Evolutionary conservation across 2,329 filamentous ascomycete species (phyloP).

Genomic region (Calonectria fujianensis): DNA sequence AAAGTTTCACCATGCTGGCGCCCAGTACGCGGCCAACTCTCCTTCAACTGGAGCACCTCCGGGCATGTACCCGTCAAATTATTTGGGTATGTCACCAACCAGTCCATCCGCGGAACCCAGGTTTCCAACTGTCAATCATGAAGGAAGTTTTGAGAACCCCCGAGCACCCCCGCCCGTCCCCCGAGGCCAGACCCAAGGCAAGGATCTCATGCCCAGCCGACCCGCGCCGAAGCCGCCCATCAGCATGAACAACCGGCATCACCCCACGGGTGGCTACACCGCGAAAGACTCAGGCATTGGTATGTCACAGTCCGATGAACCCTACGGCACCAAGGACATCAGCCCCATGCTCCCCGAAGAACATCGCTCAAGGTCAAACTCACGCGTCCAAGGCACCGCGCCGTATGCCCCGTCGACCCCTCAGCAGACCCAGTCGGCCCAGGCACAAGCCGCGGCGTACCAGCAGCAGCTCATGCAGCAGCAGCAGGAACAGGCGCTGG

Average conservation of each 20-base stretch:
- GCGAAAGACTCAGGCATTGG: slow-evolving; percentile 79
- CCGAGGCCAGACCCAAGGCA: slow-evolving; percentile 67
- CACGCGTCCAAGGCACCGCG: slow-evolving; percentile 73
- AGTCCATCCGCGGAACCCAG: slow-evolving; percentile 89
- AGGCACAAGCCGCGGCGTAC: slow-evolving; percentile 69
- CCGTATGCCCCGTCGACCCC: slow-evolving; percentile 70
- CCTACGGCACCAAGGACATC: slow-evolving; percentile 71
- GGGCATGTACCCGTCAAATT: slow-evolving; percentile 72
- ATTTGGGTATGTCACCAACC: slow-evolving; percentile 76
- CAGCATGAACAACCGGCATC: slow-evolving; percentile 74
- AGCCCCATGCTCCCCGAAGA: slow-evolving; percentile 79
- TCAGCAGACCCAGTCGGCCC: slow-evolving; percentile 54
- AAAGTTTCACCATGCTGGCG: slow-evolving; percentile 93
- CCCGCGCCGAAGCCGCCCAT: slow-evolving; percentile 92
- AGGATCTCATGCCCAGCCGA: slow-evolving; percentile 83
- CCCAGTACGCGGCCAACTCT: slow-evolving; percentile 66
- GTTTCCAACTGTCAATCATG: slow-evolving; percentile 88
- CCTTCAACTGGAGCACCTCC: slow-evolving; percentile 69
- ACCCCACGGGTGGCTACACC: slow-evolving; percentile 69
- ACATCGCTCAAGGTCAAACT: slow-evolving; percentile 81
- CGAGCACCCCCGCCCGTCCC: slow-evolving; percentile 94
- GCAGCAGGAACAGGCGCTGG: slow-evolving; percentile 90
- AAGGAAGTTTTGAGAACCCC: slow-evolving; percentile 98
- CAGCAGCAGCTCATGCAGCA: slow-evolving; percentile 82
- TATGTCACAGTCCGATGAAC: slow-evolving; percentile 77